Evolutionary conservation across 2,329 filamentous ascomycete genomes (phyloP).

Genomic region (Ophiosphaerella herpotricha): DNA sequence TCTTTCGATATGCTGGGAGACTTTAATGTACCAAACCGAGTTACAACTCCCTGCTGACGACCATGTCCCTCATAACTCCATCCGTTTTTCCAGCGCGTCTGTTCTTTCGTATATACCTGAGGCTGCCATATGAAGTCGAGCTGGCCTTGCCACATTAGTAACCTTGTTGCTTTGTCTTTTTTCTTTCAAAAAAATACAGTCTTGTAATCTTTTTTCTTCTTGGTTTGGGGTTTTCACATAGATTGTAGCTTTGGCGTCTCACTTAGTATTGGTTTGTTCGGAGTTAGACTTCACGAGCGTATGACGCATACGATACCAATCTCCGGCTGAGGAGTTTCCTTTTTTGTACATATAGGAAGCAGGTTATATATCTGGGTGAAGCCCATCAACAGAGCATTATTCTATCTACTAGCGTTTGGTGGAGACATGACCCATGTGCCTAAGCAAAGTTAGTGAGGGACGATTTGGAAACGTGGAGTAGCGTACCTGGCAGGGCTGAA

Average conservation of each 20-base stretch:
- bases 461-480: not conserved
- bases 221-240: constrained; percentile 11
- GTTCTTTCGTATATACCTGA: constrained; percentile 14
- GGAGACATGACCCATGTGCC: no score
- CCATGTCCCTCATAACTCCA: no score
- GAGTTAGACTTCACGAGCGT: constrained; percentile 23
- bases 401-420: no score
- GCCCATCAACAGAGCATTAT: no score
- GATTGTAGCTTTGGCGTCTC: constrained; percentile 6
- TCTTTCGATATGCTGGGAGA: constrained; percentile 43
- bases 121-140: constrained; percentile 19
- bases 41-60: constrained; percentile 32
- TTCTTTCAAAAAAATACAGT: constrained; percentile 9
- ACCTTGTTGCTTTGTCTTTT: constrained; percentile 4
- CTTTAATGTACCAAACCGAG: constrained; percentile 26
- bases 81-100: constrained; percentile 20
- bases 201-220: constrained; percentile 25
- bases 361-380: not conserved
- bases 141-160: constrained; percentile 28
- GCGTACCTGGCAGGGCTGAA: not conserved
- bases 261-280: constrained; percentile 3
- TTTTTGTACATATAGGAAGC: not conserved
- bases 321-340: constrained; percentile 1
- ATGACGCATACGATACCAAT: constrained; percentile 31
- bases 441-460: not conserved